Conservation (phyloP, 768 basidiomycete genomes). For the Clavaria fumosa region DNA sequence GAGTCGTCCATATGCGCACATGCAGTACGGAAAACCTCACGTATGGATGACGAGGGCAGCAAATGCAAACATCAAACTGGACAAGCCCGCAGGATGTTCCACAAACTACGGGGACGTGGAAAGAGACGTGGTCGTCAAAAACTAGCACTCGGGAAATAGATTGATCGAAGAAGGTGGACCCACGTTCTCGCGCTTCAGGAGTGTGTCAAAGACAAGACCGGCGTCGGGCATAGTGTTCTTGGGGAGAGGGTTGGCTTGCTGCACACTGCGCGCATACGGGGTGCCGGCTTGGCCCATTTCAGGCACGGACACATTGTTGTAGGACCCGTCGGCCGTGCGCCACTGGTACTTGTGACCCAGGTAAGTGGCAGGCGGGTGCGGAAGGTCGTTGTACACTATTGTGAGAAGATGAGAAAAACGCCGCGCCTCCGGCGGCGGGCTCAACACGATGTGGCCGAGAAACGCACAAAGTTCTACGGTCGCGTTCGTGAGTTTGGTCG, state of each 20-base stretch:
- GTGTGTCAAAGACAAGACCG: slow-evolving; percentile 65
- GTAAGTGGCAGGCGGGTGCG: slow-evolving; percentile 62
- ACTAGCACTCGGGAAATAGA: not conserved
- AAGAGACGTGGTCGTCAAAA: slow-evolving; percentile 1
- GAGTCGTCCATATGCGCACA: slow-evolving; percentile 1
- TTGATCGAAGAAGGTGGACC: slow-evolving; percentile 6
- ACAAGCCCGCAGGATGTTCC: slow-evolving; percentile 65
- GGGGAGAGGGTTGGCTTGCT: slow-evolving; percentile 50
- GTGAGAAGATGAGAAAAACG: slow-evolving; percentile 26
- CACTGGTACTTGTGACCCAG: slow-evolving; percentile 48
- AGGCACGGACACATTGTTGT: slow-evolving; percentile 57
- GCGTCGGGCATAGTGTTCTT: slow-evolving; percentile 60
- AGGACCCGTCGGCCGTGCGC: slow-evolving; percentile 62
- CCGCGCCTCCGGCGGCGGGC: too few species aligned
- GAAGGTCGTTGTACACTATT: slow-evolving; percentile 61
- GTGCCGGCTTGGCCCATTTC: slow-evolving; percentile 64
- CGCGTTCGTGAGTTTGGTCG: slow-evolving; percentile 26
- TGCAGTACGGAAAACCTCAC: slow-evolving; percentile 19
- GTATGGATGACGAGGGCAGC: slow-evolving; percentile 73
- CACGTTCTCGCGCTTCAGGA: slow-evolving; percentile 59
- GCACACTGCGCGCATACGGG: slow-evolving; percentile 75
- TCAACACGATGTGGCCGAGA: too few species aligned
- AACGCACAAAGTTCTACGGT: slow-evolving; percentile 38
- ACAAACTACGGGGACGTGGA: slow-evolving; percentile 35
- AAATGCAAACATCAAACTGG: slow-evolving; percentile 67